Percentiles rank a stretch among this genome's conserved stretches.
These are phyloP conservation scores for Rossbeevera mucosa DNA, from an alignment of 768 basidiomycete species.

Conservation along the genomic window DNA sequence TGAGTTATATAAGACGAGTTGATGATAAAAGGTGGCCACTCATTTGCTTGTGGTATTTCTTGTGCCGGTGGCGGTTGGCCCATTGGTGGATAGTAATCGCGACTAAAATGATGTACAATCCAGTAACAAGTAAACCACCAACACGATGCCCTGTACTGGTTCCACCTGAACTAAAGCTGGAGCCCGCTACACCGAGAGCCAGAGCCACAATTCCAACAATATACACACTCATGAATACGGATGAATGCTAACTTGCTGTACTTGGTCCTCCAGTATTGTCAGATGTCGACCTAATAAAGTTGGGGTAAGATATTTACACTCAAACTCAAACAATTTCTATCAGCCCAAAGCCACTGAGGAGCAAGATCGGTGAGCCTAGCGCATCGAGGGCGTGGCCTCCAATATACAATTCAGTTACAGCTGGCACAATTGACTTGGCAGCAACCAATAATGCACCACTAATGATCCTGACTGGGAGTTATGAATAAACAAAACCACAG, in stretches of 20 bases:
- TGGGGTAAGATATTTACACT: conserved; percentile 8
- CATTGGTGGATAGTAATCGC: conserved; percentile 47
- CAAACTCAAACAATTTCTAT: conserved; percentile 36
- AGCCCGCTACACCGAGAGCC: conserved; percentile 28
- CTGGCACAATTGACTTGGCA: conserved; percentile 39
- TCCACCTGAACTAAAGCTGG: conserved; percentile 5
- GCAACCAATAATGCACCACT: conserved; percentile 55
- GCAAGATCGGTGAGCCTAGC: conserved; percentile 36
- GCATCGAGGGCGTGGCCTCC: conserved; percentile 45
- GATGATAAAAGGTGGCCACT: conserved; percentile 24
- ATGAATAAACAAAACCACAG: conserved; percentile 1
- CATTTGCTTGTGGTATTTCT: conserved; percentile 26
- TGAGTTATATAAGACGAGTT: conserved; percentile 5
- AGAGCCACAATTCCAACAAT: conserved; percentile 27
- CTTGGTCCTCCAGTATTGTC: conserved; percentile 28
- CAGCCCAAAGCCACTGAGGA: conserved; percentile 35
- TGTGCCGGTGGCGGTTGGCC: conserved; percentile 41
- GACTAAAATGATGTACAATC: conserved; percentile 41
- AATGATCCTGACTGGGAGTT: conserved; percentile 48
- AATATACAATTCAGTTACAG: conserved; percentile 42
- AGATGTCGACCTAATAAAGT: background rate
- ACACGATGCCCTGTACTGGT: conserved; percentile 26
- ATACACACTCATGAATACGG: conserved; percentile 25
- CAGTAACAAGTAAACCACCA: conserved; percentile 32
- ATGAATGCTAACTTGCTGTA: conserved; percentile 4